These are phyloP conservation scores for Septoria petroselini DNA, from an alignment of 2,329 filamentous ascomycete genomes.

Conservation along the genomic window DNA sequence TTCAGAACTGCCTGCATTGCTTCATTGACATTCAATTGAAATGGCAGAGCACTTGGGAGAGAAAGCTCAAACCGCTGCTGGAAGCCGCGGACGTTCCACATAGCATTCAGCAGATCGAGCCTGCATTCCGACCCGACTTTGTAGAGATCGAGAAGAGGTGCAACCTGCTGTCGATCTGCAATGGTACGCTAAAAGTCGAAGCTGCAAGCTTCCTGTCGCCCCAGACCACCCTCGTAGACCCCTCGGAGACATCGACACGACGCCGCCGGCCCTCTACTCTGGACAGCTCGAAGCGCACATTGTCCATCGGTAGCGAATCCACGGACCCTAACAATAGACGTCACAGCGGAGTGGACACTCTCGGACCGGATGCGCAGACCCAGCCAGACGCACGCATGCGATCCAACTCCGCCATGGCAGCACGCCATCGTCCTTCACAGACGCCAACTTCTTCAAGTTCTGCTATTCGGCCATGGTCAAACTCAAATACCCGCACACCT, in stretches of 20 bases:
- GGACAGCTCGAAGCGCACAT: slow-evolving; percentile 41
- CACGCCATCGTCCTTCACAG: slow-evolving; percentile 37
- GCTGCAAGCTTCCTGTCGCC: slow-evolving; percentile 59
- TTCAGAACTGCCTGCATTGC: slow-evolving; percentile 76
- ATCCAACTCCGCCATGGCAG: slow-evolving; percentile 55
- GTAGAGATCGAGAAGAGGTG: slow-evolving; percentile 70
- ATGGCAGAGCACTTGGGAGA: slow-evolving; percentile 81
- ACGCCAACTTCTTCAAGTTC: slow-evolving; percentile 46
- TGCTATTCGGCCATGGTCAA: slow-evolving; percentile 33
- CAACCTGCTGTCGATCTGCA: slow-evolving; percentile 70
- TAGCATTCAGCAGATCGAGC: slow-evolving; percentile 69
- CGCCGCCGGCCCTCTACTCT: slow-evolving; percentile 38
- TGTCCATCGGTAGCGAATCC: slow-evolving; percentile 38
- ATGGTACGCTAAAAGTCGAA: slow-evolving; percentile 63
- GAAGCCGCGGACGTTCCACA: slow-evolving; percentile 62
- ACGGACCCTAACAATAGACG: slow-evolving; percentile 44
- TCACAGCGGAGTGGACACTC: slow-evolving; percentile 63
- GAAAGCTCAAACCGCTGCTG: slow-evolving; percentile 74
- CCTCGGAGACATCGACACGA: slow-evolving; percentile 36
- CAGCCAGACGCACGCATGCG: slow-evolving; percentile 44
- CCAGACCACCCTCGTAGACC: slow-evolving; percentile 36
- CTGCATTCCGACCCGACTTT: slow-evolving; percentile 75
- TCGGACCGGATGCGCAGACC: slow-evolving; percentile 21
- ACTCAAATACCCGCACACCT: slow-evolving; percentile 46
- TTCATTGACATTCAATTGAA: slow-evolving; percentile 79